phyloP scores from a whole-genome alignment of 768 basidiomycete genomes.

The Tricholoma flavovirens region DNA sequence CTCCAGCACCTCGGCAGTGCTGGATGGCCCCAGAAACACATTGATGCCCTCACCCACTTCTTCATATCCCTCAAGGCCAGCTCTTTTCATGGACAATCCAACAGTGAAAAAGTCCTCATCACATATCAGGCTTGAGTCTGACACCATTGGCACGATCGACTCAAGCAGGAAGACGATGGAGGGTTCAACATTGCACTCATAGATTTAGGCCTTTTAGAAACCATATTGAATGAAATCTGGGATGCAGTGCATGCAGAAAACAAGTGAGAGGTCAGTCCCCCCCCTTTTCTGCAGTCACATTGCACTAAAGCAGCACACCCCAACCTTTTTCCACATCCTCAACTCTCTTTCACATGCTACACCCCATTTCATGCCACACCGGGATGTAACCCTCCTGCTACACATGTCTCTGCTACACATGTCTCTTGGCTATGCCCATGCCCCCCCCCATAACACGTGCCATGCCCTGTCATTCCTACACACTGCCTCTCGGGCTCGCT shows the following conservation, averaged over 20 bases:
- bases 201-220: not conserved
- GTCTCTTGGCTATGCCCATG: not conserved
- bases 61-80: conserved; percentile 2
- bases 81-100: not conserved
- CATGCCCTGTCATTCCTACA: not conserved
- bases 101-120: not conserved
- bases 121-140: not conserved
- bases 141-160: not conserved
- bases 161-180: not conserved
- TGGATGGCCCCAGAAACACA: not conserved
- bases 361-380: not conserved
- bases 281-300: not conserved
- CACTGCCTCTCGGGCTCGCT: not conserved
- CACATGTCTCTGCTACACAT: no score
- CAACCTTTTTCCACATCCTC: not conserved
- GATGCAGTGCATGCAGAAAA: not conserved
- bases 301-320: not conserved
- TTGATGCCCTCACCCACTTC: conserved; percentile 5
- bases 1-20: conserved; percentile 7
- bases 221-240: not conserved
- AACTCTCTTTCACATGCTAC: not conserved
- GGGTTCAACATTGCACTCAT: not conserved
- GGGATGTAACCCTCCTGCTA: not conserved
- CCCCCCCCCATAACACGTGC: not conserved
- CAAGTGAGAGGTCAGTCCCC: not conserved